Evolutionary conservation across 1,139 yeast species (phyloP), one percentile per base, ranked within the genome.

Genomic region (Magnusiomyces ingens): DNA sequence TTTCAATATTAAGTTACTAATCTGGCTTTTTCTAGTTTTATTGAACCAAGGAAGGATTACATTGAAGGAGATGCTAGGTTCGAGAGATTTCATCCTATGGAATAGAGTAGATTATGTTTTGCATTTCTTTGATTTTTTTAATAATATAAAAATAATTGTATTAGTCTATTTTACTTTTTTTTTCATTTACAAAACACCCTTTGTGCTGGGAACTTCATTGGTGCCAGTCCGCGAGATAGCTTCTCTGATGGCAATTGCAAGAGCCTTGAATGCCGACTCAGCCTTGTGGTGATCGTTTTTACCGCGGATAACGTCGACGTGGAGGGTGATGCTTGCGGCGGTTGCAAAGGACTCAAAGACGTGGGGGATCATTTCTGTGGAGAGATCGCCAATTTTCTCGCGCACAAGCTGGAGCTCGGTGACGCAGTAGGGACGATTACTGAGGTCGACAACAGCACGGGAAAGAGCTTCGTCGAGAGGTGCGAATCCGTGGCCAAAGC

Each of bases 311-410:
- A 96, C 88, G 70, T 94, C 99, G 36, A 93, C 96, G 65, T 93
- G 99, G 66, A 93, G 67, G 1, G 99, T 93, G 51, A 93, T 79
- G 55, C 85, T 84, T 0, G 98, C 96, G 50, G 87, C 86, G 64
- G 85, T 90, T 2, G 98, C 96, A 75, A 93, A 93, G 63, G 95
- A 85, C 69, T 90, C 96, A 59, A 93, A 69, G 46, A 93, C 94
- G 69, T 93, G 99, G 29, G 98, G 97, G 59, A 93, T 86, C 99
- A 93, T 93, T 71, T 93, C 99, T 63, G 94, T 82, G 32, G 93
- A 82, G 55, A 93, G 77, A 65, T 88, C 95, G 51, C 99, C 99
- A 60, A 93, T 84, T 68, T 85, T 89, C 67, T 93, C 99, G 60
- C 99, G 79, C 68, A 85, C 86, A 64, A 93, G 77, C 0, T 96